Percentiles rank a stretch among this genome's conserved stretches.
Evolutionary conservation across 352 stramenopile genomes (phyloP).

Genomic region (Pythium aquatile): DNA sequence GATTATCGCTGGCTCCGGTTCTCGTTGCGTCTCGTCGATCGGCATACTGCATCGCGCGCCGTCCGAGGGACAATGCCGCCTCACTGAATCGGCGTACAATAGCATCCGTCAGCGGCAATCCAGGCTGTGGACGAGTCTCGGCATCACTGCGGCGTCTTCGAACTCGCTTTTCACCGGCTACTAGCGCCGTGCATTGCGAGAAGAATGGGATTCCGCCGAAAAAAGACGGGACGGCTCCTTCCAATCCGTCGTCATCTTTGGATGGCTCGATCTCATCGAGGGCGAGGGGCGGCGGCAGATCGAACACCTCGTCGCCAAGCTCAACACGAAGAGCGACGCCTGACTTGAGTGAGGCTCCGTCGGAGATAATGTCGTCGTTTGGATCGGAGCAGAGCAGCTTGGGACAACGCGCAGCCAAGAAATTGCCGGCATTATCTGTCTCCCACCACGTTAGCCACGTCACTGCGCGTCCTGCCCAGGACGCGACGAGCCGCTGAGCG

Average conservation of each 20-base stretch:
- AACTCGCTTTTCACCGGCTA: conserved; percentile 12
- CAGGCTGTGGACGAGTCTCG: conserved; percentile 46
- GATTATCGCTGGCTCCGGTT: not conserved
- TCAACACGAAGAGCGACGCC: conserved; percentile 69
- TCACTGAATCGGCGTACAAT: conserved; percentile 65
- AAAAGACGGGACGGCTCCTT: not conserved
- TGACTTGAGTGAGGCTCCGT: conserved; percentile 80
- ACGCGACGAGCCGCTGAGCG: conserved; percentile 71
- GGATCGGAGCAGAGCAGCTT: conserved; percentile 85
- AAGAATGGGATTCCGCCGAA: not conserved
- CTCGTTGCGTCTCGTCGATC: conserved; percentile 11
- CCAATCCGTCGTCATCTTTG: not conserved
- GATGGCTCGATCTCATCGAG: conserved; percentile 13
- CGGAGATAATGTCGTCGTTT: conserved; percentile 80
- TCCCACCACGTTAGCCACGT: conserved; percentile 76
- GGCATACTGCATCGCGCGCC: conserved; percentile 55
- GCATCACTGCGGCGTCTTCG: conserved; percentile 49
- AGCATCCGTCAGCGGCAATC: conserved; percentile 59
- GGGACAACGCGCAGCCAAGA: conserved; percentile 61
- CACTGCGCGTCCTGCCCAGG: conserved; percentile 66
- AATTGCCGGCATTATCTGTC: conserved; percentile 78
- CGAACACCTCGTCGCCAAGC: conserved; percentile 38
- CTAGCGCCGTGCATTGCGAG: conserved; percentile 7
- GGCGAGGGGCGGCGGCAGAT: conserved; percentile 14
- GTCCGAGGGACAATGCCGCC: conserved; percentile 58